Base-by-base conservation (phyloP, 2,329 filamentous ascomycete genomes). In the Beauveria varroae region DNA sequence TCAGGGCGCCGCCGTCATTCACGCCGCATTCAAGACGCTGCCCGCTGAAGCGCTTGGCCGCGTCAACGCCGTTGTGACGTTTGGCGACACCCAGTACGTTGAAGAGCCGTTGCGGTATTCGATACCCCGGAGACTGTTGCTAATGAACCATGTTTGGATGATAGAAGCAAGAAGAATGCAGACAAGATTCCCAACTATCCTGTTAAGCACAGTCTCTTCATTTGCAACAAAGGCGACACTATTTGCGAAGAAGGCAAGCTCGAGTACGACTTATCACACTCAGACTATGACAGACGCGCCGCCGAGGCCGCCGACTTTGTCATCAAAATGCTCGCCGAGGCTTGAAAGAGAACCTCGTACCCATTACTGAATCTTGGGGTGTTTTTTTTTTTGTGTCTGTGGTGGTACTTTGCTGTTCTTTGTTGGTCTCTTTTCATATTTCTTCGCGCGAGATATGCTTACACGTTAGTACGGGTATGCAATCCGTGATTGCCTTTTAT, bases 221-320 rank as follows among this genome's bases (percentile, higher is more conserved):
- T 76, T 68, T 78, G 75, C 69, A 76, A 76, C 64, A 16, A 61
- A 9, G 73, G 74, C 55, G 75, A 78, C 62, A 67, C 69, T 34
- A 69, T 77, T 59, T 77, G 75, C 67, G 63, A 61, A 3, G 73
- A 55, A 5, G 52, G 74, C 54, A 71, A 66, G 1, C 68, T 77
- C 12, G 68, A 65, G 30, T 70, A 76, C 12, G 70, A 70, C 43
- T 67, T 72, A 0, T 67, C 72, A 5, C 75, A 77, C 57, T 67
- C 75, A 60, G 69, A 73, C 61, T 77, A 77, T 63, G 65, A 69
- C 30, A 67, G 65, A 34, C 70, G 72, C 60, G 70, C 71, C 66
- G 20, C 20, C 9, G 60, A 62, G 52, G 60, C 34, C 8, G 60
- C 53, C 37, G 12, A 43, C 24, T 57, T 62, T 40, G n/a, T 62